These are phyloP conservation scores for Xanthoceras sorbifolium DNA, from an alignment of 345 rosid species.

Conservation along the genomic window DNA sequence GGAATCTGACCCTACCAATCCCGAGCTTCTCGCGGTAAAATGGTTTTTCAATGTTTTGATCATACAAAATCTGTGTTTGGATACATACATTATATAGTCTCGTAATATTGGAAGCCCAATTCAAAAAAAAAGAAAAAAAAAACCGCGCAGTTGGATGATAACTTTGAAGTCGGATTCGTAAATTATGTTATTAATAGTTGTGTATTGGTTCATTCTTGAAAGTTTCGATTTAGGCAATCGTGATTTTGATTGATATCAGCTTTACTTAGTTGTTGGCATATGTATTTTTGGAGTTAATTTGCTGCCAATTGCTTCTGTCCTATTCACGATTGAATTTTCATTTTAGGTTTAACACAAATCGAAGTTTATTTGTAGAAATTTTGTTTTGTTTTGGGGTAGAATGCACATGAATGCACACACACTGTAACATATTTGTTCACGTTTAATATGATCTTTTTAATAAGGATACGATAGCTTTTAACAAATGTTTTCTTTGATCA, in stretches of 20 bases:
- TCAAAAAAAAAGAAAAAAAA: too few species aligned
- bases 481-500: not conserved
- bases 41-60: not conserved
- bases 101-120: not conserved
- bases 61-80: not conserved
- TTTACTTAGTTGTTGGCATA: too few species aligned
- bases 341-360: not conserved
- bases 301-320: too few species aligned
- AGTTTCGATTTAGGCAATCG: too few species aligned
- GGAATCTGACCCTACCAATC: slow-evolving; percentile 61
- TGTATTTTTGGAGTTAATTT: too few species aligned
- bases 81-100: not conserved
- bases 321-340: not conserved
- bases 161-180: not conserved
- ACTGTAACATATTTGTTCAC: too few species aligned
- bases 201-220: too few species aligned
- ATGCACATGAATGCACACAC: too few species aligned
- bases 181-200: not conserved
- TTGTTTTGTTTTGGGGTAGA: too few species aligned
- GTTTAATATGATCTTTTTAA: not conserved
- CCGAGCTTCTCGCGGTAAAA: slow-evolving; percentile 70
- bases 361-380: not conserved
- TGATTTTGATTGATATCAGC: too few species aligned
- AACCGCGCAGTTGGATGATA: not conserved
- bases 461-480: not conserved